phyloP scores from a whole-genome alignment of 805 yeast genomes.

The Candida piceae region DNA sequence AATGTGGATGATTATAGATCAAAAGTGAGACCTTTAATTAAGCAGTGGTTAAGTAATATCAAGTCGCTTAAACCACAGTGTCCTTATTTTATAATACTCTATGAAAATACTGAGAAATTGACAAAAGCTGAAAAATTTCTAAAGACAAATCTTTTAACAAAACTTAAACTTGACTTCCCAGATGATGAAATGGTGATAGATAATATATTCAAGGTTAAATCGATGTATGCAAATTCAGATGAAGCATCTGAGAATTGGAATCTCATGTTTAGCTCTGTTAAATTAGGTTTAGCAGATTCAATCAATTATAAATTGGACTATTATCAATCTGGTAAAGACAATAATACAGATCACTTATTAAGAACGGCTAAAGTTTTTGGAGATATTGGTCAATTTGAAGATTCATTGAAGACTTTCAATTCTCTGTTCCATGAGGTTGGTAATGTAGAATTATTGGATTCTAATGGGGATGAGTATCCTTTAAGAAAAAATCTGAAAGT shows the following conservation, averaged over 20 bases:
- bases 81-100: slow-evolving; percentile 46
- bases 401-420: slow-evolving; percentile 50
- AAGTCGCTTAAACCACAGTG: slow-evolving; percentile 50
- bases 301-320: slow-evolving; percentile 43
- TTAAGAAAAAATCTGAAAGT: slow-evolving; percentile 7
- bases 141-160: slow-evolving; percentile 27
- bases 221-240: slow-evolving; percentile 28
- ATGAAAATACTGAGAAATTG: slow-evolving; percentile 27
- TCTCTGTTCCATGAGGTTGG: slow-evolving; percentile 31
- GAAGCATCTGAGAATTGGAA: slow-evolving; percentile 50
- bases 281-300: slow-evolving; percentile 45
- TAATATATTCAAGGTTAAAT: slow-evolving; percentile 37
- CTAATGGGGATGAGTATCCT: slow-evolving; percentile 6
- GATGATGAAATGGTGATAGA: slow-evolving; percentile 24
- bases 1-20: slow-evolving; percentile 70
- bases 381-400: slow-evolving; percentile 54
- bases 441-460: slow-evolving; percentile 8
- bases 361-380: slow-evolving; percentile 35
- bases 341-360: slow-evolving; percentile 7
- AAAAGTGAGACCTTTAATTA: slow-evolving; percentile 74
- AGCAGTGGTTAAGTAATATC: slow-evolving; percentile 65
- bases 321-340: slow-evolving; percentile 27
- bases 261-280: slow-evolving; percentile 38
- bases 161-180: slow-evolving; percentile 28
- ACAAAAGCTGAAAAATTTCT: slow-evolving; percentile 24